These are phyloP conservation scores for Botryotinia convoluta DNA, from an alignment of 2,329 filamentous ascomycete species.

Conservation along the genomic window DNA sequence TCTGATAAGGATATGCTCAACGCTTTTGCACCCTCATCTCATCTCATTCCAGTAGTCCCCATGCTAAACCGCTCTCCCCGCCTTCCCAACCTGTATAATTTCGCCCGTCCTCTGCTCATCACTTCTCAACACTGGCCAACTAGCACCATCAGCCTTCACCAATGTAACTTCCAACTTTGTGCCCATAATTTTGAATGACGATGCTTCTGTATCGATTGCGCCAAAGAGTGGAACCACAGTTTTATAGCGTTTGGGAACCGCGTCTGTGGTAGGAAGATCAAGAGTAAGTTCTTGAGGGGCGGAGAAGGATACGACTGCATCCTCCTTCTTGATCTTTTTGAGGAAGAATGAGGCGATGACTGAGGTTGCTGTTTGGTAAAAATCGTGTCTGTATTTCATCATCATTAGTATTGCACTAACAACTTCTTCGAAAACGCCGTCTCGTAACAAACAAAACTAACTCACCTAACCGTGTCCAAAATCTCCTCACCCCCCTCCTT, in stretches of 20 bases:
- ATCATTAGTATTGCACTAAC: slow-evolving; percentile 9
- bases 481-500: slow-evolving; percentile 66
- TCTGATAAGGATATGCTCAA: neutral
- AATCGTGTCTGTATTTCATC: slow-evolving; percentile 64
- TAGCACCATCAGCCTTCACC: slow-evolving; percentile 59
- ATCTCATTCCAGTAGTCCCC: neutral
- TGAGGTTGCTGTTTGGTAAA: slow-evolving; percentile 83
- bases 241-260: slow-evolving; percentile 71
- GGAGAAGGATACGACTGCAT: slow-evolving; percentile 69
- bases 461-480: slow-evolving; percentile 72
- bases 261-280: slow-evolving; percentile 82
- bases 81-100: slow-evolving; percentile 85
- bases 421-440: neutral
- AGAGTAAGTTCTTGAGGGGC: slow-evolving; percentile 61
- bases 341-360: slow-evolving; percentile 92
- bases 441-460: slow-evolving; percentile 19
- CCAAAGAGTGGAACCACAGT: slow-evolving; percentile 73
- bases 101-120: slow-evolving; percentile 67
- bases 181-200: slow-evolving; percentile 63
- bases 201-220: slow-evolving; percentile 65
- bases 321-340: slow-evolving; percentile 91
- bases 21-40: neutral
- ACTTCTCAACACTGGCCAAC: slow-evolving; percentile 66
- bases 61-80: slow-evolving; percentile 47
- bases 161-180: slow-evolving; percentile 69